Evolutionary conservation across 169 alveolate species (phyloP).

Genomic region (Plasmodium reichenowi): DNA sequence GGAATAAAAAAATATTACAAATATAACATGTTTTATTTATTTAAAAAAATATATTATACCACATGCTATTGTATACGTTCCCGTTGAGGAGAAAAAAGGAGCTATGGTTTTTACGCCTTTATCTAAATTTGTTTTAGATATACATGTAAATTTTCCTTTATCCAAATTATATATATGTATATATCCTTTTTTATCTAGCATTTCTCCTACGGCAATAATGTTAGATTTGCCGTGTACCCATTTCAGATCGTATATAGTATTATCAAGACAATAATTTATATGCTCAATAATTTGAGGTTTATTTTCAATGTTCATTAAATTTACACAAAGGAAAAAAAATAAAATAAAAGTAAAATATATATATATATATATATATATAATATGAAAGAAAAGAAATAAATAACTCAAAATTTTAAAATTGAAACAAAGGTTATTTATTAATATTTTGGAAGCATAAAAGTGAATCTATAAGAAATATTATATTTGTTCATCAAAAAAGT

Average conservation of each 20-base stretch:
- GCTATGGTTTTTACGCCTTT: slow-evolving; percentile 86
- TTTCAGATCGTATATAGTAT: slow-evolving; percentile 90
- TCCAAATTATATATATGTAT: slow-evolving; percentile 87
- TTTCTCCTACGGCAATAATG: slow-evolving; percentile 88
- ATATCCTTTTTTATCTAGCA: slow-evolving; percentile 90
- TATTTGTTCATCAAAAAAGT: too few relatives aligned
- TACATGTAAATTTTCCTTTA: slow-evolving; percentile 84
- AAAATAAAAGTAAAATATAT: not conserved
- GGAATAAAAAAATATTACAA: slow-evolving; percentile 1
- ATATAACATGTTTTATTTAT: not conserved
- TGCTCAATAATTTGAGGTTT: slow-evolving; percentile 93
- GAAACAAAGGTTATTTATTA: too few relatives aligned
- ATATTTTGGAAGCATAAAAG: too few relatives aligned
- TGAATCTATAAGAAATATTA: too few relatives aligned
- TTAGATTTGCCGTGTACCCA: slow-evolving; percentile 92
- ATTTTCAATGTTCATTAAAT: slow-evolving; percentile 88
- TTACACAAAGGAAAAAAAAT: not conserved
- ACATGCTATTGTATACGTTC: slow-evolving; percentile 84
- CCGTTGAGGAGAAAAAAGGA: slow-evolving; percentile 84
- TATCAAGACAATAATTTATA: slow-evolving; percentile 83
- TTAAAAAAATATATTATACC: slow-evolving; percentile 18
- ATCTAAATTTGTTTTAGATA: slow-evolving; percentile 79
- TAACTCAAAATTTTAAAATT: too few relatives aligned
- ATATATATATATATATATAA: not conserved
- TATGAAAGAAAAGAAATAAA: too few relatives aligned